Evolutionary conservation across 2,329 filamentous ascomycete genomes (phyloP), one percentile per base, ranked within the genome.

Genomic region (Periconia sp.): DNA sequence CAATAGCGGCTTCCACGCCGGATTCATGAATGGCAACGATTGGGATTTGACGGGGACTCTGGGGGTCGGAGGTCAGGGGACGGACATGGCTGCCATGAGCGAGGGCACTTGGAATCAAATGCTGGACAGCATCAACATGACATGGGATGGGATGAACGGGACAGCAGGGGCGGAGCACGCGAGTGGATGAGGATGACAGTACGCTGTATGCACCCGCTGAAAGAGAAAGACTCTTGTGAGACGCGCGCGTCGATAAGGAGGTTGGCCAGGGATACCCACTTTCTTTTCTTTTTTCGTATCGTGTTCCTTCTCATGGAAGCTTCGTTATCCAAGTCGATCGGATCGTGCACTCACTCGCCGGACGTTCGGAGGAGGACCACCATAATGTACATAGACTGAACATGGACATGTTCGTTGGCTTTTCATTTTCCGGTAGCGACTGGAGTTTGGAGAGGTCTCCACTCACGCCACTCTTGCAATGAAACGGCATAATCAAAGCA

Each of bases 41-140:
- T 74, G 72, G 72, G 72, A 73, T 18, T 63, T 71, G 23, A 54
- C 58, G 1, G 61, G 55, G 0, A 54, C 67, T 52, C 57, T 60
- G 14, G 54, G 58, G 3, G 59, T 59, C 10, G 51, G 59, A 10
- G 61, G 57, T 1, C 41, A 3, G 11, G 70, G 57, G 1, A 41
- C 20, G 18, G 70, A 67, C 1, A 61, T 74, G 53, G 68, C 70
- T 20, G 66, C 67, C 2, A 68, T 71, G 64, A 61, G 60, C 10
- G 69, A 73, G 40, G 69, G 64, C 13, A 60, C 58, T 3, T 74
- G 70, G 70, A 69, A 72, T 44, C 60, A 67, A 31, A 70, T 74
- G 69, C 55, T 74, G 6, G 68, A 74, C 50, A 71, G 57, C 33
- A 70, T 73, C 14, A 67, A 67, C 13, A 59, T 72, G 59, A 67